Conservation (phyloP, 1,139 yeast species). For the Magnusiomyces clavatus region DNA sequence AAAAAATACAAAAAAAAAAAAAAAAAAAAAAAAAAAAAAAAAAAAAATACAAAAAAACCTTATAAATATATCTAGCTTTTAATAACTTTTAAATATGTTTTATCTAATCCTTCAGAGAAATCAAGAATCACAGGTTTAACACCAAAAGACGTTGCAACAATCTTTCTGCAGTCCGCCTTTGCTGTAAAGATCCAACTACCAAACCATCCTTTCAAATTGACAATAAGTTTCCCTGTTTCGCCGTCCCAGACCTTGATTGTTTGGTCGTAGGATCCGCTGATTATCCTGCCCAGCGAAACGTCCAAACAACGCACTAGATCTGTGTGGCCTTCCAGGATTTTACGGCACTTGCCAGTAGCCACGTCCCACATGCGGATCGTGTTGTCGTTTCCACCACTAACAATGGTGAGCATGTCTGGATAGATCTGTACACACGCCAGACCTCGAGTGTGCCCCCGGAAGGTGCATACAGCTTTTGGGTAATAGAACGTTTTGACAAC, state of each 20-base stretch:
- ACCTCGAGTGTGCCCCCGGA: slow-evolving; percentile 32
- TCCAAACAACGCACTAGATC: slow-evolving; percentile 30
- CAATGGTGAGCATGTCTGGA: slow-evolving; percentile 20
- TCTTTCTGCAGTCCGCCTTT: slow-evolving; percentile 25
- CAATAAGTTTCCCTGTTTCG: slow-evolving; percentile 23
- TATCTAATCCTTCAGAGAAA: slow-evolving; percentile 26
- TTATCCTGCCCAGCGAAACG: slow-evolving; percentile 23
- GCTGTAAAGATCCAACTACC: slow-evolving; percentile 34
- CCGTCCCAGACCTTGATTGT: slow-evolving; percentile 34
- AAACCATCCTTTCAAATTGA: slow-evolving; percentile 28
- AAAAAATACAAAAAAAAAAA: background rate
- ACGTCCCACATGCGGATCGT: slow-evolving; percentile 31
- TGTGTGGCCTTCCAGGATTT: slow-evolving; percentile 27
- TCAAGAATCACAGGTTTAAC: slow-evolving; percentile 30
- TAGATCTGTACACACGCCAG: slow-evolving; percentile 32
- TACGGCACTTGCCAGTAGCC: slow-evolving; percentile 24
- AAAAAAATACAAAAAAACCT: background rate
- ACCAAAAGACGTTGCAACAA: slow-evolving; percentile 31
- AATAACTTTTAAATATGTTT: slow-evolving; percentile 21
- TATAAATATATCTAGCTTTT: slow-evolving; percentile 7
- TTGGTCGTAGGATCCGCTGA: slow-evolving; percentile 34
- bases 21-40: background rate
- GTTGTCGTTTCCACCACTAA: slow-evolving; percentile 34
- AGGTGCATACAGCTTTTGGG: slow-evolving; percentile 16
- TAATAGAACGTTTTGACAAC: no score